Evolutionary conservation across 176 grass and related monocot genomes (phyloP).

Genomic region (Coix lacrymajobi): DNA sequence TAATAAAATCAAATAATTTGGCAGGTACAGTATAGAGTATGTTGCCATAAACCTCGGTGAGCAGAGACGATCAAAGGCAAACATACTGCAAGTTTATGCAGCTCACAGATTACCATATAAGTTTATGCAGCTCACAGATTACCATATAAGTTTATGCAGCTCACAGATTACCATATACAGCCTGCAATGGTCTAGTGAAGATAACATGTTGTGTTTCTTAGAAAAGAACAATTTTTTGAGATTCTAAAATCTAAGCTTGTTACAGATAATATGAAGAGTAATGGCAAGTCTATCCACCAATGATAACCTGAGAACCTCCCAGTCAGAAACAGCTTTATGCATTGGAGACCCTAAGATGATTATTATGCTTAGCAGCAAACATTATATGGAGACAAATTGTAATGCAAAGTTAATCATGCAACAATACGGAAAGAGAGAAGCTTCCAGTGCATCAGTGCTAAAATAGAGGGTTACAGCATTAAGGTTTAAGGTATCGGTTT

Average conservation of each 20-base stretch:
- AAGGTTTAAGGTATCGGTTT: not conserved
- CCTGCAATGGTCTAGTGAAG: not conserved
- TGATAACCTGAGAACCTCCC: not conserved
- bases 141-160: not conserved
- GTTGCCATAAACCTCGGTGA: not conserved
- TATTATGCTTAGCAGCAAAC: not conserved
- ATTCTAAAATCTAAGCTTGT: not conserved
- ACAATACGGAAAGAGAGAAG: not conserved
- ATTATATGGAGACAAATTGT: not conserved
- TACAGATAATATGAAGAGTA: not conserved
- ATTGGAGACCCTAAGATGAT: not conserved
- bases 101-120: not conserved
- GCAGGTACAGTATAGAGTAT: no score
- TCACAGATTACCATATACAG: not conserved
- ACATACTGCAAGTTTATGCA: not conserved
- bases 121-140: conserved; percentile 1
- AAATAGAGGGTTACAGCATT: not conserved
- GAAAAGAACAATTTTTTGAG: not conserved
- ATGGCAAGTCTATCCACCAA: not conserved
- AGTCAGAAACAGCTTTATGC: not conserved
- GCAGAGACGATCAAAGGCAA: not conserved
- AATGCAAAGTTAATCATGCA: not conserved
- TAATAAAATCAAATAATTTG: not conserved
- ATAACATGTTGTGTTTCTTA: not conserved
- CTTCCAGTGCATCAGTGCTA: not conserved